These are phyloP conservation scores for Eucalyptus lansdowneana DNA, from an alignment of 345 rosid species.

Conservation along the genomic window DNA sequence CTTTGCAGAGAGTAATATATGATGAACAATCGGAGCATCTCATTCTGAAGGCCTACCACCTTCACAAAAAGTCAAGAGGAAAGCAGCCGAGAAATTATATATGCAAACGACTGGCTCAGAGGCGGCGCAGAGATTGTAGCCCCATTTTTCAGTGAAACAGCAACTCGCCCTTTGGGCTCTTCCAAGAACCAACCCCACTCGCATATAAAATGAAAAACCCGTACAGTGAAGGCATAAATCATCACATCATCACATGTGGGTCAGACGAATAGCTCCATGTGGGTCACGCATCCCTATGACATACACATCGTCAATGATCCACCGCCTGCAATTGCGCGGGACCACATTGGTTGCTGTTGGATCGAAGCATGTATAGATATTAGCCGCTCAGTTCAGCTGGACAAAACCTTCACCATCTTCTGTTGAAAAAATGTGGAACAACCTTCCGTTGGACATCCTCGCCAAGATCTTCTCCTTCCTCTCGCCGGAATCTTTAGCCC, in stretches of 20 bases:
- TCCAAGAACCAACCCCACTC: background rate
- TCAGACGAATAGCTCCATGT: background rate
- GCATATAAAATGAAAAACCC: background rate
- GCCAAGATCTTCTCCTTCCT: constrained; percentile 34
- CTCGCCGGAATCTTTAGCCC: constrained; percentile 31
- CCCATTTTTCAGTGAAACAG: background rate
- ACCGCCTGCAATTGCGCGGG: constrained; percentile 5
- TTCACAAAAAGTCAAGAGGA: background rate
- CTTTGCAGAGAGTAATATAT: background rate
- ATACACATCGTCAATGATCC: background rate
- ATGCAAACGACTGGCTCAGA: background rate
- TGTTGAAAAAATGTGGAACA: constrained; percentile 32
- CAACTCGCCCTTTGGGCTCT: constrained; percentile 1
- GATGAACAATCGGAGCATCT: background rate
- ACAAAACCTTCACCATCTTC: background rate
- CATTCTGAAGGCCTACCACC: background rate
- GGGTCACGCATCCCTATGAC: constrained; percentile 12
- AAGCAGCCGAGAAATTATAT: background rate
- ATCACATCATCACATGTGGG: constrained; percentile 1
- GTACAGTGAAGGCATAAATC: background rate
- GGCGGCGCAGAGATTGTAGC: background rate
- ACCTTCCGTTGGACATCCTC: constrained; percentile 29
- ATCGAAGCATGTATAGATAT: background rate
- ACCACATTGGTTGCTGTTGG: background rate
- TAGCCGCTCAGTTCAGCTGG: background rate